Base-by-base conservation (phyloP, 805 yeast genomes). In the Candida railenensis region DNA sequence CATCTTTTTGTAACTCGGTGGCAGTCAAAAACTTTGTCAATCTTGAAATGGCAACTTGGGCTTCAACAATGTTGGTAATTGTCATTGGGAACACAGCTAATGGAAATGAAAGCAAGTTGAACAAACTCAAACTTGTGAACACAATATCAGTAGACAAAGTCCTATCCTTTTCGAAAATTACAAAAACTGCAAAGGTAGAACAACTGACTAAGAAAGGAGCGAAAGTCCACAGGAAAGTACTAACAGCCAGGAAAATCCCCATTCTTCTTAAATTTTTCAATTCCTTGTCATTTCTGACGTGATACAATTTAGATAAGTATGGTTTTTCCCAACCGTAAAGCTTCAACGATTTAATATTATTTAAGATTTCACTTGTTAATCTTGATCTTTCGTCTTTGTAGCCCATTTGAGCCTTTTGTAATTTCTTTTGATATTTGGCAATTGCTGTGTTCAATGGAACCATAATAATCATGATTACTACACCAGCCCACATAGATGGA, bases 241-340 rank as follows among this genome's bases (percentile, higher is more conserved):
- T 77, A 39, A 83, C 64, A 1, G 96, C 92, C 55, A 79, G 78
- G 58, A 83, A 81, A 21, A 81, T 63, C 55, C 95, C 91, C 73
- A 89, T 85, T 55, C 72, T 81, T 54, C 77, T 81, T 66, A 94
- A 76, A 55, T 87, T 91, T 25, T 75, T 75, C 63, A 91, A 78
- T 66, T 91, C 97, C 56, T 85, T 83, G 40, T 88, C 88, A 61
- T 92, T 89, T 77, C 99, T 85, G 19, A 92, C 96, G 58, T 82
- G 70, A 53, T 81, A 80, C 48, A 95, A 74, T 56, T 85, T 86
- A 22, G 75, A 77, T 58, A 81, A 79, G 62, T 89, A 90, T 2
- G 98, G 96, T 28, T 63, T 70, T 68, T 94, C 99, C 99, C 99
- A 94, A 2, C 95, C 96, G 60, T 94, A 94, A 42, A 95, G 76